Evolutionary conservation across 2,329 filamentous ascomycete genomes (phyloP).

Genomic region (Fusarium liriodendri): DNA sequence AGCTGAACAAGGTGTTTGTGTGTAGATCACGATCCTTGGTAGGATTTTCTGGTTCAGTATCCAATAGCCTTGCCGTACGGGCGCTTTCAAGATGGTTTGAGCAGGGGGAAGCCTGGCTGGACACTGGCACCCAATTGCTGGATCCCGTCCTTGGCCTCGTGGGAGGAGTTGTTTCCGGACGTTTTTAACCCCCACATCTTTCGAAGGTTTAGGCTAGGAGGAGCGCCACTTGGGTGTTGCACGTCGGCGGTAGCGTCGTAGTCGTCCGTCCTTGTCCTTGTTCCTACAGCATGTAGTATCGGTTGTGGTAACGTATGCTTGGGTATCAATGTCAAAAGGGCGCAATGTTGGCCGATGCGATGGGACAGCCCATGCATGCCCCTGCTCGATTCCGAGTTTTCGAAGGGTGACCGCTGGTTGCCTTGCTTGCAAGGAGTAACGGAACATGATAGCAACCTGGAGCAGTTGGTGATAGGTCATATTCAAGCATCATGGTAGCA

Average conservation of each 20-base stretch:
- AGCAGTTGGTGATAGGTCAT: slow-evolving; percentile 23
- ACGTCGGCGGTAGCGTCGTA: slow-evolving; percentile 5
- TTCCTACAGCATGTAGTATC: slow-evolving; percentile 12
- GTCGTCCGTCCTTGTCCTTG: slow-evolving; percentile 3
- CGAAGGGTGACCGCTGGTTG: background rate
- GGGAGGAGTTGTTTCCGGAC: background rate
- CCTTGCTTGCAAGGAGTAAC: slow-evolving; percentile 1
- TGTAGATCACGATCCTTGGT: slow-evolving; percentile 12
- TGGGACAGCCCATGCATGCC: slow-evolving; percentile 7
- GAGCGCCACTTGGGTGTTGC: background rate
- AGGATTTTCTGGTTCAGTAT: slow-evolving; percentile 4
- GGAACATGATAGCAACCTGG: background rate
- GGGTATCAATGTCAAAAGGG: slow-evolving; percentile 1
- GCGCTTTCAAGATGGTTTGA: slow-evolving; percentile 1
- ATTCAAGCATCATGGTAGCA: slow-evolving; percentile 1
- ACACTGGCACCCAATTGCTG: background rate
- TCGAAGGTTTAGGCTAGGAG: background rate
- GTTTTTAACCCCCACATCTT: slow-evolving; percentile 16
- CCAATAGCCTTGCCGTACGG: background rate
- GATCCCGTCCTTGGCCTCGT: slow-evolving; percentile 1
- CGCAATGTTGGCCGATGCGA: slow-evolving; percentile 1
- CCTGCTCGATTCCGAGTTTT: slow-evolving; percentile 3
- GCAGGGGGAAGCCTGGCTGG: background rate
- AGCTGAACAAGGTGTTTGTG: slow-evolving; percentile 25
- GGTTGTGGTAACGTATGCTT: background rate